These are phyloP conservation scores for Amauroascus verrucosus DNA, from an alignment of 2,329 filamentous ascomycete genomes.

Conservation along the genomic window DNA sequence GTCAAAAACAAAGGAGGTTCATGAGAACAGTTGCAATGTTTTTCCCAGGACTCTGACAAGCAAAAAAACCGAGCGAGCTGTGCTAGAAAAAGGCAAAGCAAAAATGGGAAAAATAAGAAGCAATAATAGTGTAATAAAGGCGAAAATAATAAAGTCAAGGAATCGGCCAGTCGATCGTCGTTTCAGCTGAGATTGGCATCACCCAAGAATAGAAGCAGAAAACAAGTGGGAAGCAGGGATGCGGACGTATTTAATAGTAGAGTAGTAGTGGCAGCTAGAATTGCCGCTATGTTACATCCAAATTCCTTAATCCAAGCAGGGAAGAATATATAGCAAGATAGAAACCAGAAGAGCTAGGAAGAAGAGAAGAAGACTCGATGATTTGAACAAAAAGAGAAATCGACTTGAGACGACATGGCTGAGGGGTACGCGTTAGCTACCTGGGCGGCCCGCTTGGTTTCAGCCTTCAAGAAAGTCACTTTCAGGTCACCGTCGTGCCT, in stretches of 20 bases:
- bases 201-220: slow-evolving; percentile 2
- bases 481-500: neutral
- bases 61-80: neutral
- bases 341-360: neutral
- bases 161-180: slow-evolving; percentile 4
- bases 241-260: neutral
- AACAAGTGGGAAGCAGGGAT: neutral
- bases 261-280: neutral
- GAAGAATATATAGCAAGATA: neutral
- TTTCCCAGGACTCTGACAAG: too few species aligned
- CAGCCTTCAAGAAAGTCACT: neutral
- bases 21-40: neutral
- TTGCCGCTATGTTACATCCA: neutral
- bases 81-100: neutral
- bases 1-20: neutral
- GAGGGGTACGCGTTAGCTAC: slow-evolving; percentile 4
- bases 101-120: neutral
- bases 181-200: slow-evolving; percentile 5
- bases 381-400: neutral
- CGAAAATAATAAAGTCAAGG: neutral
- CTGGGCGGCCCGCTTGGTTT: neutral
- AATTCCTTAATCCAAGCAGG: too few species aligned
- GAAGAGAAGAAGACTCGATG: neutral
- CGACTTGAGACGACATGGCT: neutral
- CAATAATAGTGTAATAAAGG: neutral